Evolutionary conservation across 2,329 filamentous ascomycete genomes (phyloP), one percentile per base, ranked within the genome.

Genomic region (Aureobasidium uvarum): DNA sequence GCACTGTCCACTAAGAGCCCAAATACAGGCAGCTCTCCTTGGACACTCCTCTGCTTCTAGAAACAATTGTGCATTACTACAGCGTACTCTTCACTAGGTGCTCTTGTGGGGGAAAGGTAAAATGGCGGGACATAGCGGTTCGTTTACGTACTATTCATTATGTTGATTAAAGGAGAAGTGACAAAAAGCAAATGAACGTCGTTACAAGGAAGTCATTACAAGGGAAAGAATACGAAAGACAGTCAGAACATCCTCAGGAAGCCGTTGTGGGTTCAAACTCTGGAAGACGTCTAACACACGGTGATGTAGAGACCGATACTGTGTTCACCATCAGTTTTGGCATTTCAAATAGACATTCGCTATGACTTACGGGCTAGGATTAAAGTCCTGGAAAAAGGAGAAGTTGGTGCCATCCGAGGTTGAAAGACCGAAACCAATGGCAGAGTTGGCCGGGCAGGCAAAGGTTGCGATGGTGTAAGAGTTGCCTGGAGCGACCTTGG

Each of bases 321-420:
- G 38, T 31, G 4, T 28, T 18, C 3, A 7, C 41, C 2, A 5
- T 41, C 18, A 48, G 41, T 60, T 36, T 14, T 18, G 18, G 20
- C 14, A 5, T 8, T 18, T 38, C 6, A 14, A 38, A 13, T 5
- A 58, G 43, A 10, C n/a, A 14, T 31, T 5, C 10, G 8, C 2
- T 16, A 20, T 11, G 25, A 60, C 56, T 60, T 18, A 60, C 56
- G 58, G 45, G 1, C 33, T 41, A 1, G 79, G 80, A 70, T 87
- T 87, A 69, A 78, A 87, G 72, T 89, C 85, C 76, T 90, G 81
- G 77, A 89, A 88, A 75, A 83, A 90, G 74, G 55, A 78, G 72
- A 45, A 85, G 25, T 36, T 16, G 5, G 43, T 85, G 68, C 77
- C 77, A 2, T 81, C 83, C 6, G 76, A 76, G 51, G 79, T 77